Evolutionary conservation across 208 protist species (phyloP).

Genomic region (Crithidia bombi): DNA sequence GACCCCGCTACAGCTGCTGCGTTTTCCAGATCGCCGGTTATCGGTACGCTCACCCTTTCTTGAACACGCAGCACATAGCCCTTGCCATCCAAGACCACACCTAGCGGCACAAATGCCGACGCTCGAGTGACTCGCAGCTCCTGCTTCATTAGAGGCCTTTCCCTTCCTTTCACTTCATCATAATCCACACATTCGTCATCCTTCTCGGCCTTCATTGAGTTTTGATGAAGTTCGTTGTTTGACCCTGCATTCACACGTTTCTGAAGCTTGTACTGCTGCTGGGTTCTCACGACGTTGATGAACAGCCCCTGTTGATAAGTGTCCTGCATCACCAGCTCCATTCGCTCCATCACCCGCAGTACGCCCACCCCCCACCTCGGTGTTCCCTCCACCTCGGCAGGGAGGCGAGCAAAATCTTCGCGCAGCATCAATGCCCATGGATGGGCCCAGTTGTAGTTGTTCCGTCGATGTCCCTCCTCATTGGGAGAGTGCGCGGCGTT

Average conservation of each 20-base stretch:
- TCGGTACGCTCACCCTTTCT: slow-evolving; percentile 5
- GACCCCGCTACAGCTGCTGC: neutral
- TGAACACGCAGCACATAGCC: slow-evolving; percentile 27
- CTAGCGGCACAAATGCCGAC: slow-evolving; percentile 30
- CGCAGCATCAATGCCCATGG: slow-evolving; percentile 47
- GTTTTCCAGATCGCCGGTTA: neutral
- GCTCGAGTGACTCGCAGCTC: slow-evolving; percentile 32
- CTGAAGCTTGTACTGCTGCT: slow-evolving; percentile 16
- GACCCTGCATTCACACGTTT: neutral
- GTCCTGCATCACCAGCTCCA: slow-evolving; percentile 57
- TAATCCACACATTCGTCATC: neutral
- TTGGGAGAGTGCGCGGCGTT: slow-evolving; percentile 25
- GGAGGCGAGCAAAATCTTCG: slow-evolving; percentile 33
- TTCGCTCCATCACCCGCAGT: slow-evolving; percentile 39
- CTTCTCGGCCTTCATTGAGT: neutral
- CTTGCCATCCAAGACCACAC: slow-evolving; percentile 50
- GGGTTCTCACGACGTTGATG: slow-evolving; percentile 46
- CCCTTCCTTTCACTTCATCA: neutral
- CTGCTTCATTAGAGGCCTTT: neutral
- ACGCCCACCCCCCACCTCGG: slow-evolving; percentile 25
- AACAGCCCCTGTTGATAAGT: slow-evolving; percentile 49
- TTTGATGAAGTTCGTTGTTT: neutral
- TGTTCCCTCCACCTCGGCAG: slow-evolving; percentile 57
- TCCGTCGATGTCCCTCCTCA: slow-evolving; percentile 24
- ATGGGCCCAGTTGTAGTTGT: slow-evolving; percentile 32